Base-by-base conservation (phyloP, 2,329 filamentous ascomycete genomes). In the Aspergillus latus region DNA sequence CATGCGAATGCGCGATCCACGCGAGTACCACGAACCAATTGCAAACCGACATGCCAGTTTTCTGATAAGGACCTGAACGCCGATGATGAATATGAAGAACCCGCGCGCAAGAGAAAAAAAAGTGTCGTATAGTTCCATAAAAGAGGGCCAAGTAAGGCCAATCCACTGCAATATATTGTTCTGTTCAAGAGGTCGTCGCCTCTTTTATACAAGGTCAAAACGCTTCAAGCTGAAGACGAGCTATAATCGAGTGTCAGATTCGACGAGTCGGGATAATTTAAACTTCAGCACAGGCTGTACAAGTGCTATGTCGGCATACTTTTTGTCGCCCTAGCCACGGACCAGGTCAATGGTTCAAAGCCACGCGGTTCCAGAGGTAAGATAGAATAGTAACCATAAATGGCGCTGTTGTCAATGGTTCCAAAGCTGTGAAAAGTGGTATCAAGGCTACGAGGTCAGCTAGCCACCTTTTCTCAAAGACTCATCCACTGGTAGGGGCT, bases 401-500 rank as follows among this genome's bases (percentile, higher is more conserved):
- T 34, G 26, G 4, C 8, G 7, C 6, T 13, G 8, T n/a, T 29
- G 13, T 21, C 21, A 37, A 37, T 28, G n/a, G 16, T 36, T 13
- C 16, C 6, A 42, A 49, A 39, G 21, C 21, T 28, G 40, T 42
- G 21, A 13, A 28, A 26, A 45, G 21, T 28, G 6, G 8, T 34
- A 8, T 37, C 21, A 10, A 16, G 15, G 13, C 21, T 21, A 21
- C 21, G 21, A 21, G 21, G 21, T 21, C 21, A 21, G 21, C 21
- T 21, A 21, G 21, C 21, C 21, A 16, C 76, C 76, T 65, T 79
- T 79, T 52, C 76, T 70, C 63, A 78, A 57, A 11, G 74, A 73
- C 54, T 76, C 76, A 58, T 78, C 75, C 13, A 66, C 67, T 30
- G 76, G 75, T 9, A 76, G 63, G 7, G 72, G 67, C 57, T 78